Evolutionary conservation across 2,329 filamentous ascomycete genomes (phyloP), one percentile per base, ranked within the genome.

Genomic region (Penicillium sp.): DNA sequence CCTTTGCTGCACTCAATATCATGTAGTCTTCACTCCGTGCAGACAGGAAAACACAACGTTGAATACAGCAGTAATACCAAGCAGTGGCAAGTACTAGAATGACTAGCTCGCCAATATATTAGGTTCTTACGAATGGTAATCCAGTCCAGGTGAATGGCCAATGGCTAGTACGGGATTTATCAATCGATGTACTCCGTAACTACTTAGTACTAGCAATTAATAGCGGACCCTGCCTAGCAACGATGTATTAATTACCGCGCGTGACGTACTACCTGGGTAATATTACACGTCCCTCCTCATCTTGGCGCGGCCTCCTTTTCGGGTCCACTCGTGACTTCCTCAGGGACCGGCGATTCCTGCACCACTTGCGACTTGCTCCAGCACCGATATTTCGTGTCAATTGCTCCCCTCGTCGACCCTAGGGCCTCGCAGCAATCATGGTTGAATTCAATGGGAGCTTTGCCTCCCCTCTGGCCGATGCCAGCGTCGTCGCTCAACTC

Each of bases 401-500:
- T 23, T 43, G 18, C 21, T 30, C 23, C 12, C 33, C 42, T 45
- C 12, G 23, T 51, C 48, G n/a, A n/a, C n/a, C 18, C 14, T n/a
- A 40, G 14, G 24, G 21, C 20, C 33, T 47, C 28, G 40, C 8
- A 40, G 33, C 28, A 48, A 59, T 63, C 43, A 74, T 76, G 72
- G 71, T 65, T 63, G 80, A 79, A 65, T 74, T 83, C 65, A 88
- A 88, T 72, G 82, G 83, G 66, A 86, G 82, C 71, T 87, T 90
- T 66, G 82, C 83, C 66, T 90, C 88, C 70, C 84, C 87, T 49
- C 71, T 87, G 70, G 86, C 86, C 61, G 83, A 82, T 71, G 80
- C 84, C 66, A 83, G 74, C 18, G 72, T 88, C 52, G 79, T 81
- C 47, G 78, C 81, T 45, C 81, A 83, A 63, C 68, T 87, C 61